Evolutionary conservation across 768 basidiomycete genomes (phyloP), one percentile per base, ranked within the genome.

Genomic region (Sarcomyxa edulis): DNA sequence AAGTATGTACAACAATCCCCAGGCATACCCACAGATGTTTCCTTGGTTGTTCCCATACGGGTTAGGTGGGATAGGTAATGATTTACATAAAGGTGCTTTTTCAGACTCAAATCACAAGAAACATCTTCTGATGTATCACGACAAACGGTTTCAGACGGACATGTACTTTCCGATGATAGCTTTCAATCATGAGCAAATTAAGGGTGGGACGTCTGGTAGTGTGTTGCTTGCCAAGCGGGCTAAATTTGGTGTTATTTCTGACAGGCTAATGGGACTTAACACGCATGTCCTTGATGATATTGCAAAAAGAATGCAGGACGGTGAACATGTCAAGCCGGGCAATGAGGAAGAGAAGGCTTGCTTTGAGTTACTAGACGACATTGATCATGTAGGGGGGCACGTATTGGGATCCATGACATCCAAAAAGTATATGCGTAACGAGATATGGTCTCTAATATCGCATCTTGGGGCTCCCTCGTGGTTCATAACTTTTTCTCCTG

Each of bases 131-230:
- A 55, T 64, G 58, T 69, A 66, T 43, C 53, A 62, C 37, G 66
- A 68, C 37, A 63, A 63, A 31, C 44, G 57, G 0, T 71, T 71
- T 48, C 69, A 69, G 40, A 42, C 15, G 1, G 65, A 69, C 38
- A 7, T 47, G 2, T 40, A 55, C 14, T 71, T 68, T 43, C 51
- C 62, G 1, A 59, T 68, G 22, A 40, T 65, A 18, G 62, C 55
- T 0, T 68, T 68, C 39, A 68, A 60, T 35, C 60, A 68, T 32
- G 42, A 59, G 18, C 69, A 69, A 37, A 55, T 71, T 3, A 61
- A 57, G 29, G 40, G 37, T 1, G 48, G 55, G 3, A 46, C 53
- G 0, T 49, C 39, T 0, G 56, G 53, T 5, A 53, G 63, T 3
- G 64, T 48, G 34, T 29, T 63, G 1, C 15, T 59, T 1, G 48